Evolutionary conservation across 106 monocot genomes (phyloP).

Genomic region (Iris macrosiphon): DNA sequence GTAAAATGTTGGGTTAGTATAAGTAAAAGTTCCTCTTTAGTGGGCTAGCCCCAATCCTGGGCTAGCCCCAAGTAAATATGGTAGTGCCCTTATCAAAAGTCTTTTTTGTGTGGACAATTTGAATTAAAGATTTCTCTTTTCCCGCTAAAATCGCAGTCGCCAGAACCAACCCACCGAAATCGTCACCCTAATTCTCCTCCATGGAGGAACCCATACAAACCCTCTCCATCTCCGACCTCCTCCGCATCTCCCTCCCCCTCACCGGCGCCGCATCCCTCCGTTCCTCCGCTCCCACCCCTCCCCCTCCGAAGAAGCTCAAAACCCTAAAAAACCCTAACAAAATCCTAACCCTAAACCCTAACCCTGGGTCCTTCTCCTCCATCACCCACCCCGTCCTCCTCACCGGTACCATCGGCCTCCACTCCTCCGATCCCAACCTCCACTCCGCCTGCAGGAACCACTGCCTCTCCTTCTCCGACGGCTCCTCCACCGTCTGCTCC

Average conservation of each 20-base stretch:
- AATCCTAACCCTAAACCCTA: conserved; percentile 10
- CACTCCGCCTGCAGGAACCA: conserved; percentile 14
- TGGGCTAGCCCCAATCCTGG: no score
- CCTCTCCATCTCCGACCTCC: conserved; percentile 52
- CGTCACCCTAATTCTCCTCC: neutral
- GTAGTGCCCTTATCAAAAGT: no score
- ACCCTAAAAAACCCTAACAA: conserved; percentile 2
- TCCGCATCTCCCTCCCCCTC: conserved; percentile 32
- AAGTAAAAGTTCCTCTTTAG: no score
- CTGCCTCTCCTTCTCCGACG: conserved; percentile 53
- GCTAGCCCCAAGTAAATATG: no score
- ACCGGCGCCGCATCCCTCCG: conserved; percentile 43
- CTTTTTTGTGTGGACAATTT: no score
- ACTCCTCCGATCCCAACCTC: no score
- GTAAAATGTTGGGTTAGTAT: no score
- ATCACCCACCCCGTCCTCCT: conserved; percentile 18
- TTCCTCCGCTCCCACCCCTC: conserved; percentile 15
- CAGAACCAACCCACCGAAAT: neutral
- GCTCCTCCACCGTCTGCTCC: conserved; percentile 37
- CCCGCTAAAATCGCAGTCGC: no score
- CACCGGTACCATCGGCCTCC: conserved; percentile 24
- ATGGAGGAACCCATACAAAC: conserved; percentile 2
- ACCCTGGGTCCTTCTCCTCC: conserved; percentile 20
- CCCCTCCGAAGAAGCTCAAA: conserved; percentile 29
- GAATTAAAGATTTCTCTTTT: no score